phyloP scores from a whole-genome alignment of 2,329 filamentous ascomycete genomes.

The Arthrobotrys sinensis region DNA sequence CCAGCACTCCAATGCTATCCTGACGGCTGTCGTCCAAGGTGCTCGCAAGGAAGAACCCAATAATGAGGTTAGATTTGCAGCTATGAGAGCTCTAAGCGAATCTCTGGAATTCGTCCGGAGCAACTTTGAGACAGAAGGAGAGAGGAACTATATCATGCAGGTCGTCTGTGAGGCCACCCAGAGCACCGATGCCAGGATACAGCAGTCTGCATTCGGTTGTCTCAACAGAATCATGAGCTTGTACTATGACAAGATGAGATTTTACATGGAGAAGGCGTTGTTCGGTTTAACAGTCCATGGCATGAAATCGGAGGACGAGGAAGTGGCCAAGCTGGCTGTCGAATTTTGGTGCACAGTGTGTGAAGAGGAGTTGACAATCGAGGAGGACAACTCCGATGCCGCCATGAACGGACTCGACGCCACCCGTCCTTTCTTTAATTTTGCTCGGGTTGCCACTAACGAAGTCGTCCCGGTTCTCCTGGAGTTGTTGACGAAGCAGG shows the following conservation, averaged over 20 bases:
- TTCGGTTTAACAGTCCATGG: conserved; percentile 97
- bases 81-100: conserved; percentile 93
- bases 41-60: conserved; percentile 97
- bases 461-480: conserved; percentile 96
- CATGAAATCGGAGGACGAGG: conserved; percentile 98
- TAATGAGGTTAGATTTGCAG: conserved; percentile 88
- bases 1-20: conserved; percentile 94
- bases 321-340: conserved; percentile 96
- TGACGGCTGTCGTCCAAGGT: conserved; percentile 97
- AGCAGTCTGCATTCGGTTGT: conserved; percentile 96
- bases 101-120: conserved; percentile 97
- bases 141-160: conserved; percentile 99
- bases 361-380: conserved; percentile 97
- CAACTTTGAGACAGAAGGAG: conserved; percentile 99
- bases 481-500: conserved; percentile 91
- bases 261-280: conserved; percentile 99
- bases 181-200: conserved; percentile 88
- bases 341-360: conserved; percentile 99
- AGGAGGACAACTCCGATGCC: conserved; percentile 90
- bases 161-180: conserved; percentile 99
- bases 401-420: conserved; percentile 73
- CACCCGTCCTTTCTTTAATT: conserved; percentile 93
- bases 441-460: conserved; percentile 89
- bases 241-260: conserved; percentile 99
- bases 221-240: conserved; percentile 98